Evolutionary conservation across 2,329 filamentous ascomycete genomes (phyloP).

Genomic region (Botrytis aclada): DNA sequence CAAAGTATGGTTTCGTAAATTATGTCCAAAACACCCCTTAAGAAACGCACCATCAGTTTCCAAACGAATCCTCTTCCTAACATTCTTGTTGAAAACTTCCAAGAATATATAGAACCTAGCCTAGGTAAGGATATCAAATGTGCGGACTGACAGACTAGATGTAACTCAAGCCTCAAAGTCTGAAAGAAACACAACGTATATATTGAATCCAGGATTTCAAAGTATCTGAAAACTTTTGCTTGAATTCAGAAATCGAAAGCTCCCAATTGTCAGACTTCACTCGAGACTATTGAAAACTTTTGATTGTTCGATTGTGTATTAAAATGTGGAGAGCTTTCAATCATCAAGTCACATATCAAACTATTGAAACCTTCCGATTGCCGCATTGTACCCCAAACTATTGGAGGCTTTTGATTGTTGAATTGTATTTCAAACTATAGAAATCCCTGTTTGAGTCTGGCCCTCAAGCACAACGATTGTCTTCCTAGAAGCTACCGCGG

Average conservation of each 20-base stretch:
- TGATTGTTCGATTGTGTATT: too few species aligned
- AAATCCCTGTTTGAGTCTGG: background rate
- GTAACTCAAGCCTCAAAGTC: background rate
- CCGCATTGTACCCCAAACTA: too few species aligned
- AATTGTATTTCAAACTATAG: background rate
- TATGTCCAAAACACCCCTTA: background rate
- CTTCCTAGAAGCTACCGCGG: background rate
- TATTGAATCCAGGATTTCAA: background rate
- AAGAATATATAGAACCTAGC: background rate
- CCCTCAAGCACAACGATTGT: background rate
- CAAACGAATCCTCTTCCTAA: background rate
- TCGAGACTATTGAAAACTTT: background rate
- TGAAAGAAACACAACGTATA: background rate
- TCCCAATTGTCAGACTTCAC: background rate
- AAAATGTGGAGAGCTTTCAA: too few species aligned
- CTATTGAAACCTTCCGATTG: too few species aligned
- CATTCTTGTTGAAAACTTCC: background rate
- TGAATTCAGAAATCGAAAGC: background rate
- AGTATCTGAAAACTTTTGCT: background rate
- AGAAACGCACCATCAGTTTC: background rate
- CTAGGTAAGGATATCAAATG: background rate
- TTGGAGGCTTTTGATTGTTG: too few species aligned
- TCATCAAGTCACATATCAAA: too few species aligned
- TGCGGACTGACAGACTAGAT: background rate
- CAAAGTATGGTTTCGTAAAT: background rate